Conservation (phyloP, 176 grass and related monocot species). For the Cenchrus americanus region DNA sequence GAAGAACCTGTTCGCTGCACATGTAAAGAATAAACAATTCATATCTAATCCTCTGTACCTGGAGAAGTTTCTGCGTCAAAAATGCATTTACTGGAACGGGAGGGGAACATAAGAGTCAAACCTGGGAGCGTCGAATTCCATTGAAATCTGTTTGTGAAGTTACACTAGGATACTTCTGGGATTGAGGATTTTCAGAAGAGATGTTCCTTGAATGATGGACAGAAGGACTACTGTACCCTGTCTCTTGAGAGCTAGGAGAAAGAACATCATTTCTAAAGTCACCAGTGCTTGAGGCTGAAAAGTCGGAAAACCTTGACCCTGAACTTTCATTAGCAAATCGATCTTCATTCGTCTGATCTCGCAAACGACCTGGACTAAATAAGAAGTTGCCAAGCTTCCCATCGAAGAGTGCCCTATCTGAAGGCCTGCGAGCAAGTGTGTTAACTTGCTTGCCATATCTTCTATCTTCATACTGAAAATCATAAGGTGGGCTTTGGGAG, state of each 20-base stretch:
- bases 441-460: slow-evolving; percentile 84
- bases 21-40: slow-evolving; percentile 43
- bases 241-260: slow-evolving; percentile 82
- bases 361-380: slow-evolving; percentile 65
- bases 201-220: slow-evolving; percentile 61
- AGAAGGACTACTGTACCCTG: slow-evolving; percentile 62
- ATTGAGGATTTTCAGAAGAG: slow-evolving; percentile 56
- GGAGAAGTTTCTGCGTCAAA: slow-evolving; percentile 16
- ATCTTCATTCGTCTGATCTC: slow-evolving; percentile 73
- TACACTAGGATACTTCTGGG: slow-evolving; percentile 42
- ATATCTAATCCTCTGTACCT: slow-evolving; percentile 24
- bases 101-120: slow-evolving; percentile 42
- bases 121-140: slow-evolving; percentile 51
- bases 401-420: slow-evolving; percentile 70
- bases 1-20: slow-evolving; percentile 84
- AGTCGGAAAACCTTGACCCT: slow-evolving; percentile 90
- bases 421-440: slow-evolving; percentile 71
- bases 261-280: slow-evolving; percentile 72
- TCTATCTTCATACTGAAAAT: slow-evolving; percentile 95
- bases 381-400: slow-evolving; percentile 68
- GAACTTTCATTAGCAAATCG: slow-evolving; percentile 86
- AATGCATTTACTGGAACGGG: slow-evolving; percentile 37
- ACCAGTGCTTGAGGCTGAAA: slow-evolving; percentile 77
- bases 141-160: slow-evolving; percentile 44
- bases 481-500: slow-evolving; percentile 97